Conservation (phyloP, 768 basidiomycete genomes). For the Amanita jacksonii region DNA sequence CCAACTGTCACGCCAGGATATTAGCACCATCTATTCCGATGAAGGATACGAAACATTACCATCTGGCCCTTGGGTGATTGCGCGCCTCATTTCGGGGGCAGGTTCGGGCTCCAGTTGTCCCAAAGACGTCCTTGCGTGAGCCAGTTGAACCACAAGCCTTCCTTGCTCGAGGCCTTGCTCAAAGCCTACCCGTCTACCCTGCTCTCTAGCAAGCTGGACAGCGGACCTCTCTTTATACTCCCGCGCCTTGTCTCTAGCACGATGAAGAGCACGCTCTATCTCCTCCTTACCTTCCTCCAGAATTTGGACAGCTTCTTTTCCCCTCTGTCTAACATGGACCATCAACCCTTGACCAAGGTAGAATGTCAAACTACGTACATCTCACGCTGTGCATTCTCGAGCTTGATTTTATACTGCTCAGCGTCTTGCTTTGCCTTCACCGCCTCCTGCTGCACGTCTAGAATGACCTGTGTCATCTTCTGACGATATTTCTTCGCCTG, state of each 20-base stretch:
- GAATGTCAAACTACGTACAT: conserved; percentile 3
- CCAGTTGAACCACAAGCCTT: not conserved
- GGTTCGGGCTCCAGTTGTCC: not conserved
- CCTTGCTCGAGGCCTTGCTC: conserved; percentile 7
- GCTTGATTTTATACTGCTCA: conserved; percentile 6
- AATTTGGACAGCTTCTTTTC: conserved; percentile 1
- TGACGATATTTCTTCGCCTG: conserved; percentile 2
- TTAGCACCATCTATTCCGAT: no score
- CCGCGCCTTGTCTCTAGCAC: conserved; percentile 3
- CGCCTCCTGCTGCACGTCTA: conserved; percentile 4
- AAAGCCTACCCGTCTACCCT: conserved; percentile 4
- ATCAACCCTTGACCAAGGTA: not conserved
- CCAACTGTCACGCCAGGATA: not conserved
- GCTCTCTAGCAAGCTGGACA: conserved; percentile 5
- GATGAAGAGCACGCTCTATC: conserved; percentile 4
- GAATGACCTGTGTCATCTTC: conserved; percentile 6
- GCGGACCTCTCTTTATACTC: conserved; percentile 3
- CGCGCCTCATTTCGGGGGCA: not conserved
- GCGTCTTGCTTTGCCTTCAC: conserved; percentile 4
- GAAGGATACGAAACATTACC: no score
- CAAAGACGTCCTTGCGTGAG: not conserved
- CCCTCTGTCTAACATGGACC: conserved; percentile 1
- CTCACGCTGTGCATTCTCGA: conserved; percentile 5
- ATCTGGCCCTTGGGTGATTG: conserved; percentile 4
- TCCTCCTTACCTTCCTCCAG: conserved; percentile 8